Evolutionary conservation across 164 flowering plant genomes (phyloP), one percentile per base, ranked within the genome.

Genomic region (Kalanchoe fedtschenkoi): DNA sequence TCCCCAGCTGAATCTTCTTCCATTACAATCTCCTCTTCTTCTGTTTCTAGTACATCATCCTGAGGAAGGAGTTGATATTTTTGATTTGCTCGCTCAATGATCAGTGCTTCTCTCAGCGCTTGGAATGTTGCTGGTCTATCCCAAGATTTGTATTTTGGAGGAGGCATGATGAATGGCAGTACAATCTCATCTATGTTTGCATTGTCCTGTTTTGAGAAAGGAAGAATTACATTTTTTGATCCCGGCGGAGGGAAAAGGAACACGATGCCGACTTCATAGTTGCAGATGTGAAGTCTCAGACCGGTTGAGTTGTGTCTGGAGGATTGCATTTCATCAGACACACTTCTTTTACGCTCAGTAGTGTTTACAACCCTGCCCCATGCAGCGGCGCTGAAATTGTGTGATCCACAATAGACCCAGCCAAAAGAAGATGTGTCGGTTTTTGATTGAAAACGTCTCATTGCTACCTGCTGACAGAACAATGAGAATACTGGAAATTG

Each of bases 351-450:
- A 32, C 4, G 22, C 19, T 62, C 69, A 37, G 62, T 46, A 44
- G 76, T 33, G 61, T 44, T 62, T 7, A 71, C 70, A 33, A 88
- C 54, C 16, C 79, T 77, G 38, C 95, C 96, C 96, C 97, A 91
- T 34, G 97, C 97, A 68, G 97, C 95, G 58, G 89, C 83, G 65
- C 97, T 91, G 72, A 91, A 82, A 71, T 91, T 91, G 71, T 91
- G 97, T 28, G 97, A 91, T 14, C 97, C 97, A 77, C 84, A 78
- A 69, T 88, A 88, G 54, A 91, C 86, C 97, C 97, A 91, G 26
- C 97, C 97, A 69, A 76, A 80, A 21, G 96, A 77, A 29, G 84
- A 72, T 65, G 73, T 58, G 61, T 69, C 75, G 17, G 62, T 68
- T 65, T 69, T 79, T 2, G 85, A 79, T 63, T 72, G 67, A 68